Evolutionary conservation across 805 yeast species (phyloP), one percentile per base, ranked within the genome.

Genomic region (Yueomyces sinensis): DNA sequence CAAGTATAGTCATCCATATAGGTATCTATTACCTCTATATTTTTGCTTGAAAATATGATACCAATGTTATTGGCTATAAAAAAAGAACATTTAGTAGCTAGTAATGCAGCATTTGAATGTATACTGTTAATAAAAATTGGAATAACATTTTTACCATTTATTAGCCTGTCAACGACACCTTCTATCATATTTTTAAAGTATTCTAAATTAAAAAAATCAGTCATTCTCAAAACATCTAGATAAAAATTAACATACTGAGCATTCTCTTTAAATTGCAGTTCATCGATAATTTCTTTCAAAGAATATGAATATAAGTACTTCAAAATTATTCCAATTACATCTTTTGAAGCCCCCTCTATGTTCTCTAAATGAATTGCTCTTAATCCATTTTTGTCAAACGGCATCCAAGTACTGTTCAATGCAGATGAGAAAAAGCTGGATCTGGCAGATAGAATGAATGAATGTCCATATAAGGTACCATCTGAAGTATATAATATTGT

Each of bases 11-110:
- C 35, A 24, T 41, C 41, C 23, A 49, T 44, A 34, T 50, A 43
- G 4, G 54, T 51, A 9, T 49, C 48, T 1, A 67, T 41, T 23
- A 63, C 37, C 7, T 58, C 56, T 1, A 52, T 39, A 35, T 63
- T 61, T 1, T 56, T 55, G 17, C 74, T 76, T 35, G 73, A 68
- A 24, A 84, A 57, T 13, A 82, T 46, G 3, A 72, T 48, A 22
- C 76, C 84, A 36, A 81, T 56, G 49, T 83, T 82, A 41, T 70
- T 65, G 42, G 70, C 74, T 11, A 82, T 62, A 43, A 70, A 80
- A 76, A 83, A 76, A 18, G 76, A 58, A 48, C 94, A 72, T 35
- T 72, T 68, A 33, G 65, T 63, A 39, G 73, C 63, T 27, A 86
- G 52, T 42, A 76, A 70, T 11, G 56, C 50, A 5, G 84, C 80